Conservation (phyloP, 148 eudicot genomes). For the Vaccinium corymbosum region DNA sequence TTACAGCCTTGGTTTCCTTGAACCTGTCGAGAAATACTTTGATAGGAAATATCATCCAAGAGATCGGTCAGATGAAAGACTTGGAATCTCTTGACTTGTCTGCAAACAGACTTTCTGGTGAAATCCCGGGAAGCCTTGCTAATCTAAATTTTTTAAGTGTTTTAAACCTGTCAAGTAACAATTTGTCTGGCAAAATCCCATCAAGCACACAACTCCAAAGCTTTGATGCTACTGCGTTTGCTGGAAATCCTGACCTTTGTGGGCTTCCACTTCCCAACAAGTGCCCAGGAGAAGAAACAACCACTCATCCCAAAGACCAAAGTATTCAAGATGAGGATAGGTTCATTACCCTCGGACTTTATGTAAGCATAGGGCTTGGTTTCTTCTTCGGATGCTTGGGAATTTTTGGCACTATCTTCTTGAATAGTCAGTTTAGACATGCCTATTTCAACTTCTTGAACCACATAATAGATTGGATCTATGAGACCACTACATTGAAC, state of each 20-base stretch:
- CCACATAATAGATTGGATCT: not conserved
- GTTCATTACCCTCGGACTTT: not conserved
- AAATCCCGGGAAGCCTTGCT: constrained; percentile 23
- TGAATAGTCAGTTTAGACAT: not conserved
- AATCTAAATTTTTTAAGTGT: constrained; percentile 13
- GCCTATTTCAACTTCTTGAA: not conserved
- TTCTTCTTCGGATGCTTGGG: constrained; percentile 11
- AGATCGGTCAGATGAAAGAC: constrained; percentile 14
- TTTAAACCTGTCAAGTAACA: constrained; percentile 20
- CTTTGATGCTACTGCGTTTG: constrained; percentile 16
- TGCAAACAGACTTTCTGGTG: constrained; percentile 20
- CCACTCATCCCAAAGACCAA: not conserved
- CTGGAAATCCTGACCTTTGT: constrained; percentile 5
- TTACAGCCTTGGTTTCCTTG: constrained; percentile 18
- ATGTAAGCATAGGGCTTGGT: constrained; percentile 4
- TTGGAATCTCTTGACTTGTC: constrained; percentile 29
- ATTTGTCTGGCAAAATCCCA: not conserved
- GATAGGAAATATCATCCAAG: constrained; percentile 11
- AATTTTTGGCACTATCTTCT: not conserved
- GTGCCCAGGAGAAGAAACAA: not conserved
- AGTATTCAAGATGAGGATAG: not conserved
- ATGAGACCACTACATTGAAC: no score
- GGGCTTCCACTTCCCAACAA: constrained; percentile 10
- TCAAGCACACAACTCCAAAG: constrained; percentile 27
- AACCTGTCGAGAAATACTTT: constrained; percentile 29